phyloP scores from a whole-genome alignment of 192 early-diverging fungal genomes.

The Umbelopsis vinacea region DNA sequence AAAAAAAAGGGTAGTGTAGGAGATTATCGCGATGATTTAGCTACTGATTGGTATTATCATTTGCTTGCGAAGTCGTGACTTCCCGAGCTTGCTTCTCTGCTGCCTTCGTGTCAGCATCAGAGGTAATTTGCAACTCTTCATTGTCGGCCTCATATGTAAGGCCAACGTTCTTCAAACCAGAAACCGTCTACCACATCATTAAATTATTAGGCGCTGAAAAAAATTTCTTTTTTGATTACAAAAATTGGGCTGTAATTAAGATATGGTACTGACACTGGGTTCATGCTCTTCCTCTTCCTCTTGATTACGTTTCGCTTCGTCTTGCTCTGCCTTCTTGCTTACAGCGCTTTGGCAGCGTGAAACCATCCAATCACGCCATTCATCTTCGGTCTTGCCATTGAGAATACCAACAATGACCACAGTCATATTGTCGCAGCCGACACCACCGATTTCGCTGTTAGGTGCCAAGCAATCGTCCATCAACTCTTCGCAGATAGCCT shows the following conservation, averaged over 20 bases:
- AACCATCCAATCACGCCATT: conserved; percentile 72
- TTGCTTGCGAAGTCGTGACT: conserved; percentile 9
- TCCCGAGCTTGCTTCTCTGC: conserved; percentile 1
- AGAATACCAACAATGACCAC: conserved; percentile 89
- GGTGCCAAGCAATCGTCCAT: conserved; percentile 93
- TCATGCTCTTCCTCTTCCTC: neutral
- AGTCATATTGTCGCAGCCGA: conserved; percentile 99
- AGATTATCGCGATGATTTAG: conserved; percentile 15
- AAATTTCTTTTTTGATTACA: too few species aligned
- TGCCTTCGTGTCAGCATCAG: neutral
- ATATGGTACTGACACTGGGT: conserved; percentile 4
- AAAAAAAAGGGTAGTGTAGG: conserved; percentile 13
- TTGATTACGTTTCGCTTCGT: conserved; percentile 11
- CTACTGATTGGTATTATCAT: conserved; percentile 14
- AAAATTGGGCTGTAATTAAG: neutral
- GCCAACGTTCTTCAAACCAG: neutral
- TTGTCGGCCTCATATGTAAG: neutral
- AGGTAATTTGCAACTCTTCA: neutral
- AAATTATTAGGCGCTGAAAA: neutral
- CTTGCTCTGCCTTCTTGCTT: conserved; percentile 1
- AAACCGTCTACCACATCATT: neutral
- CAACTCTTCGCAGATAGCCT: conserved; percentile 80
- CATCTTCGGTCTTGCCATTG: conserved; percentile 72
- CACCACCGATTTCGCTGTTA: conserved; percentile 84
- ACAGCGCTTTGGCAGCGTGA: conserved; percentile 19